Base-by-base conservation (phyloP, 441 rosid species). In the Biscutella auriculata region DNA sequence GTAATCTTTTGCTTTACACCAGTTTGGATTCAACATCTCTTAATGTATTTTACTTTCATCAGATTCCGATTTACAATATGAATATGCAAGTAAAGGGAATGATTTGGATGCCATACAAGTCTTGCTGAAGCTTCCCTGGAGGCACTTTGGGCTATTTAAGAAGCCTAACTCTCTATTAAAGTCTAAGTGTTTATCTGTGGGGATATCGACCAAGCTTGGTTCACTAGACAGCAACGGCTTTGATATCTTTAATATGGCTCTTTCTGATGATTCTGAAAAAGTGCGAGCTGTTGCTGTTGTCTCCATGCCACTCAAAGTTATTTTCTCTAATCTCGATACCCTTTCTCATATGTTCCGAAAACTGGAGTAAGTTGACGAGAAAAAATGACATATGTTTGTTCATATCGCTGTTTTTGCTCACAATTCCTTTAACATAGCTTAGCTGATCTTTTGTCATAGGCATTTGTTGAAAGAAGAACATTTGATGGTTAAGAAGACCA, bases 41-140 rank as follows among this genome's bases (percentile, higher is more conserved):
- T 57, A 39, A 63, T 58, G 26, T 43, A 16, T 29, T 82, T 58
- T 68, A 35, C 52, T 56, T 67, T 73, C 63, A 48, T 29, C 69
- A 58, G 92, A 73, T 54, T 47, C 47, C 54, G 74, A 77, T 64
- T 73, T 57, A 61, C 67, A 26, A 42, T 57, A 72, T 53, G 70
- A 68, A 58, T 76, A 70, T 60, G 72, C 66, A 54, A 71, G 75
- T 65, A 67, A 70, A 42, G 72, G 37, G 63, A 69, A 68, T 48
- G 46, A 60, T 77, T 75, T 57, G 45, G 70, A 71, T 66, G 73
- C 74, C 41, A 73, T 85, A 41, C 62, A 57, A 62, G 73, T 65
- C 64, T 51, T 87, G 70, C 73, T 94, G 66, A 85, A 87, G 79
- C 75, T 89, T 64, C 94, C 97, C 23, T 94, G 99, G 99, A 84